Conservation (phyloP, 345 rosid species). For the Salix koriyanagi region DNA sequence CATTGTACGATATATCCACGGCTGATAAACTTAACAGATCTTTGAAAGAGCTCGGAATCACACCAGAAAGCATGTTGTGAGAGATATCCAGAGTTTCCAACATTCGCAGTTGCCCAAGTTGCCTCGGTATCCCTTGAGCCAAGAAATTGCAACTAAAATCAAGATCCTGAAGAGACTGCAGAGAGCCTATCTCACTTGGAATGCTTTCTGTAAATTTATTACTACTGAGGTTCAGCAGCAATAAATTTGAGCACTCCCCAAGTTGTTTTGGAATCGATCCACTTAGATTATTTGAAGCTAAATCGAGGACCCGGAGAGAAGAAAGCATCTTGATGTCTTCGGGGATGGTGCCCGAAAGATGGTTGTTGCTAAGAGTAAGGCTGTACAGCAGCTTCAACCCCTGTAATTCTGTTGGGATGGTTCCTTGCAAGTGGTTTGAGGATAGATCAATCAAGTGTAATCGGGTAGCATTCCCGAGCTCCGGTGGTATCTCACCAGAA, state of each 20-base stretch:
- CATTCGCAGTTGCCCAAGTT: background rate
- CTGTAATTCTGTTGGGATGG: background rate
- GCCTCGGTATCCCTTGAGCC: background rate
- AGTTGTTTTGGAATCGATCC: conserved; percentile 5
- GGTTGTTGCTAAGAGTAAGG: background rate
- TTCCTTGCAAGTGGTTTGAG: too few relatives aligned
- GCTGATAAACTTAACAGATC: too few relatives aligned
- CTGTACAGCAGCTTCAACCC: background rate
- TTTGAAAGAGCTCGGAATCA: background rate
- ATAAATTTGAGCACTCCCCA: background rate
- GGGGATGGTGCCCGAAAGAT: background rate
- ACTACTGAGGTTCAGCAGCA: background rate
- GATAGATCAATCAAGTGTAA: too few relatives aligned
- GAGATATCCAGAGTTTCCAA: too few relatives aligned
- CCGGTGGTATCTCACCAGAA: background rate
- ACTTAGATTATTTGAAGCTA: background rate
- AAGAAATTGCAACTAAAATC: conserved; percentile 5
- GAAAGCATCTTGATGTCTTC: background rate
- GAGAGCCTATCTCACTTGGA: background rate
- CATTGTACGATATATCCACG: too few relatives aligned
- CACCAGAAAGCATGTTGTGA: background rate
- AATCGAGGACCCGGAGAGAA: too few relatives aligned
- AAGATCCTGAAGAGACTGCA: background rate
- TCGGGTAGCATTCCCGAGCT: too few relatives aligned
- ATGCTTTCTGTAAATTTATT: background rate